Evolutionary conservation across 2,329 filamentous ascomycete species (phyloP).

Genomic region (Diplodia intermedia): DNA sequence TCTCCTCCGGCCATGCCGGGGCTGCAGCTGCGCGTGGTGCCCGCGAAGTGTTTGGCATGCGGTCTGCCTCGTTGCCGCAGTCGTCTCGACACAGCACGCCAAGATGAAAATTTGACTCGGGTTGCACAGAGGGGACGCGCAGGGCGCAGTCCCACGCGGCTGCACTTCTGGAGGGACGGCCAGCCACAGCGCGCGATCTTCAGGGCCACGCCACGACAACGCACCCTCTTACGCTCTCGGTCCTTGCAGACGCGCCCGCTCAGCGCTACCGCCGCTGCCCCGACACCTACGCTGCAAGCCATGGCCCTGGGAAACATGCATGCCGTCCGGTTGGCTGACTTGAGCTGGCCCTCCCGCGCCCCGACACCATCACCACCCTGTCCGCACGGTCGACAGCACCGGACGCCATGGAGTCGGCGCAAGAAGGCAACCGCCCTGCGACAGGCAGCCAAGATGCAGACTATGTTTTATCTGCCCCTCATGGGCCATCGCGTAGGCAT

Average conservation of each 20-base stretch:
- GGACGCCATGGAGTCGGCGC: background rate
- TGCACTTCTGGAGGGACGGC: background rate
- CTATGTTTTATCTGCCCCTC: background rate
- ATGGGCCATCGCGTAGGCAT: background rate
- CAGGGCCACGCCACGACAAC: slow-evolving; percentile 9
- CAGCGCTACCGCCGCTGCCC: background rate
- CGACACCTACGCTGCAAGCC: background rate
- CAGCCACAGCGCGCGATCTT: slow-evolving; percentile 2
- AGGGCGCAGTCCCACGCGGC: slow-evolving; percentile 10
- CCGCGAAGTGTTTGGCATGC: too few relatives aligned
- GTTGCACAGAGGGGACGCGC: slow-evolving; percentile 8
- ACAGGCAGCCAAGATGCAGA: slow-evolving; percentile 16
- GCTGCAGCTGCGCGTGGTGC: background rate
- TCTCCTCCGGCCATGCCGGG: too few relatives aligned
- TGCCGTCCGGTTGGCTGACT: background rate
- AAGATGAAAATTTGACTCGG: background rate
- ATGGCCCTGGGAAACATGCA: background rate
- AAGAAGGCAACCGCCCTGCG: background rate
- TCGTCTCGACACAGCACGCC: background rate
- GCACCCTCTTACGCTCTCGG: background rate
- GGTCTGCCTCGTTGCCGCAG: too few relatives aligned
- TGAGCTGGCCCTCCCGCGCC: slow-evolving; percentile 4
- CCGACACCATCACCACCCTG: slow-evolving; percentile 1
- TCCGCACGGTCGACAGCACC: slow-evolving; percentile 1
- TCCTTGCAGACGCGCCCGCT: background rate